Base-by-base conservation (phyloP, 352 stramenopile genomes). In the Phytophthora pinifolia region DNA sequence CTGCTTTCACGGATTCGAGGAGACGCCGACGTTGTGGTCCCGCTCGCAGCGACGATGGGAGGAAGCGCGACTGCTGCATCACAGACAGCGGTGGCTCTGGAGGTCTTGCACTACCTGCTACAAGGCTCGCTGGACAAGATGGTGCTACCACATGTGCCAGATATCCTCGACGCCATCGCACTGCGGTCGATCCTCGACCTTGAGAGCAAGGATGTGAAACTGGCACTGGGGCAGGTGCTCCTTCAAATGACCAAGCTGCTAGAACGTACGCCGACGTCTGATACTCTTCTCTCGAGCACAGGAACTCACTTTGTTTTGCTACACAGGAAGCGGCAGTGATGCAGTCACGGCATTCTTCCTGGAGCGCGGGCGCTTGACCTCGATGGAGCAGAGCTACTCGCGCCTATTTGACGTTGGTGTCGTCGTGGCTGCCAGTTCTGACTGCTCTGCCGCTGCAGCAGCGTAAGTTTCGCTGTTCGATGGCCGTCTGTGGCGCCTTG, bases 1-100 rank as follows among this genome's bases (percentile, higher is more conserved):
- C 15, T 91, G 9, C 55, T 94, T 13, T 65, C 74, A 10, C 77
- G 76, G 2, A 64, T 92, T 25, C 70, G 74, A 18, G 79, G 80
- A 20, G 78, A 89, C 17, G 60, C 70, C 2, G 70, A 86, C 0
- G 62, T 70, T 17, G 60, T 75, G 9, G 49, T 58, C 18, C 42
- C 51, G 20, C 30, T 64, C 0, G 48, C 48, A 45, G 43, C 51
- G 31, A 60, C 47, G 25, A 18, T 31, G 12, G 46, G 37, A 31
- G 41, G 57, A 2, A 61, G 60, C 8, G 36, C 70, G 20, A 41
- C 76, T 30, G 45, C 60, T 25, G 52, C 69, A 1, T 64, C 47
- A 0, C 44, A 58, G 20, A 72, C 65, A 14, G 52, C 59, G 0
- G 45, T 58, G 8, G 65, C 59, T 20, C 48, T 90, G 9, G 74